Evolutionary conservation across 331 rosid genomes (phyloP).

Genomic region (Erythrophleum ivorense): DNA sequence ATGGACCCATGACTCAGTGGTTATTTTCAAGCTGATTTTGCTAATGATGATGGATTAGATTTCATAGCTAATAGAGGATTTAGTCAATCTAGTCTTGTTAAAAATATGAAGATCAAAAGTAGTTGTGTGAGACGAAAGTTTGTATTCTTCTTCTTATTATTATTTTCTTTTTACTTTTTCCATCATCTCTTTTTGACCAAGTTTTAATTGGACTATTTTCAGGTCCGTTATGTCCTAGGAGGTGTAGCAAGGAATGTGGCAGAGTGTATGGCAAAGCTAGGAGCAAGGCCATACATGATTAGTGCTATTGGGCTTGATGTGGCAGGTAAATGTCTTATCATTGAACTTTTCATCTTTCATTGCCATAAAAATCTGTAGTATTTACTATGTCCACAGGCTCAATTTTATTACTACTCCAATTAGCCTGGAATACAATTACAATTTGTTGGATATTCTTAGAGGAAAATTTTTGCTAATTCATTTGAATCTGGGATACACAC

Average conservation of each 20-base stretch:
- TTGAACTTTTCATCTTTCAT: background rate
- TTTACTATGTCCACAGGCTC: constrained; percentile 11
- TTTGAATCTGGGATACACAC: constrained; percentile 25
- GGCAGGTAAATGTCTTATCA: constrained; percentile 62
- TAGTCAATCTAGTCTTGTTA: constrained; percentile 9
- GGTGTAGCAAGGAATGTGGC: constrained; percentile 96
- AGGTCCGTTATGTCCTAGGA: constrained; percentile 77
- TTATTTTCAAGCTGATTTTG: constrained; percentile 20
- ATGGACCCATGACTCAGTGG: background rate
- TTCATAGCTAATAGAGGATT: constrained; percentile 14
- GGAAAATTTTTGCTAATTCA: constrained; percentile 11
- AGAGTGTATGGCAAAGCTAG: constrained; percentile 89
- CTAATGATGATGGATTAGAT: constrained; percentile 17
- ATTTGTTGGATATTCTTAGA: constrained; percentile 18
- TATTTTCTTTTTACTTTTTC: background rate
- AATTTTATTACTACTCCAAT: background rate
- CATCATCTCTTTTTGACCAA: background rate
- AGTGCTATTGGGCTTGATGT: constrained; percentile 85
- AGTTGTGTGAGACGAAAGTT: background rate
- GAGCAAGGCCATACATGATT: constrained; percentile 79
- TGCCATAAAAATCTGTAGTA: background rate
- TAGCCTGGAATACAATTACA: background rate
- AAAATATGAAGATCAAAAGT: constrained; percentile 13
- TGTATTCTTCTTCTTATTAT: background rate
- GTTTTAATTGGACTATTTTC: constrained; percentile 37